Evolutionary conservation across 176 grass and related monocot genomes (phyloP).

Genomic region (Poa annua): DNA sequence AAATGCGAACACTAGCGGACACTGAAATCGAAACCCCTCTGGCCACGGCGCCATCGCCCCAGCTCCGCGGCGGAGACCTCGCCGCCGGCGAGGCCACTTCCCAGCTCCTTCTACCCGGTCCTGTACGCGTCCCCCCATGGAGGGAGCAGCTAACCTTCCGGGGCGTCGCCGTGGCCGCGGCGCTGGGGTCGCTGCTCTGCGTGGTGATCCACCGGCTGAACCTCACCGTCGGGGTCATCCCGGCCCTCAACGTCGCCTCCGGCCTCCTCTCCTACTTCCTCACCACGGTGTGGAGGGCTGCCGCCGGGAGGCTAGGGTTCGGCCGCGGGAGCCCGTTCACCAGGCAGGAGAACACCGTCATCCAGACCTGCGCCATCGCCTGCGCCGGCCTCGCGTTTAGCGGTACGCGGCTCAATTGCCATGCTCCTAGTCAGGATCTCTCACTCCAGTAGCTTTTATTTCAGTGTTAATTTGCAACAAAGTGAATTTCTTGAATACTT

Average conservation of each 20-base stretch:
- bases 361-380: conserved; percentile 91
- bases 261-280: conserved; percentile 56
- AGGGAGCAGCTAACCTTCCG: conserved; percentile 51
- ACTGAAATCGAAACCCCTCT: conserved; percentile 2
- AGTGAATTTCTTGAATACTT: neutral
- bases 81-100: neutral
- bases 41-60: neutral
- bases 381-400: conserved; percentile 92
- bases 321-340: conserved; percentile 60
- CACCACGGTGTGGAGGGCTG: conserved; percentile 39
- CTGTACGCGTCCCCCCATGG: conserved; percentile 22
- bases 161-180: conserved; percentile 47
- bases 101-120: neutral
- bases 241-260: conserved; percentile 52
- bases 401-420: conserved; percentile 43
- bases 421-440: neutral
- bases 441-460: neutral
- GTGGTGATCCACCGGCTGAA: conserved; percentile 59
- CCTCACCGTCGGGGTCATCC: conserved; percentile 59
- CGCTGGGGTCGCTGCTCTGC: conserved; percentile 48
- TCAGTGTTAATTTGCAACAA: neutral
- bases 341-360: conserved; percentile 95
- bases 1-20: neutral
- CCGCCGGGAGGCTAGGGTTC: conserved; percentile 35
- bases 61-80: neutral